Conservation (phyloP, 2,329 filamentous ascomycete genomes). For the Aureobasidium sp. region DNA sequence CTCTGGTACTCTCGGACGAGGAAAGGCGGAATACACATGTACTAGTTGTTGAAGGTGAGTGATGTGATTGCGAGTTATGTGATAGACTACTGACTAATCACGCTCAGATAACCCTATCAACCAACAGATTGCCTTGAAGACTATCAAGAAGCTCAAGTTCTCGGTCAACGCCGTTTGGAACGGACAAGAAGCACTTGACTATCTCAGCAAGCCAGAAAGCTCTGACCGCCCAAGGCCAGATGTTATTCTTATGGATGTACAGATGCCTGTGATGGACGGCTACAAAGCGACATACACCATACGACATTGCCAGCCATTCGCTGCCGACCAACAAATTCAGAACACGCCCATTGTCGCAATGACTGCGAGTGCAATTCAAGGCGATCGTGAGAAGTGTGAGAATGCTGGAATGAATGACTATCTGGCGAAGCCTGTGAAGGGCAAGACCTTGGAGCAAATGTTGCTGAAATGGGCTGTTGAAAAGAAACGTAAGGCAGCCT, state of each 20-base stretch:
- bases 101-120: slow-evolving; percentile 44
- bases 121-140: slow-evolving; percentile 68
- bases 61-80: background rate
- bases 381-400: slow-evolving; percentile 65
- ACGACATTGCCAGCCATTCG: slow-evolving; percentile 59
- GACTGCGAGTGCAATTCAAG: slow-evolving; percentile 71
- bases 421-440: slow-evolving; percentile 64
- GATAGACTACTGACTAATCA: background rate
- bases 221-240: slow-evolving; percentile 49
- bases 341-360: slow-evolving; percentile 71
- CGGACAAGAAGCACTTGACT: slow-evolving; percentile 69
- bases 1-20: slow-evolving; percentile 40
- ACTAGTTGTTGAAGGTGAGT: slow-evolving; percentile 78
- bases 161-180: slow-evolving; percentile 66
- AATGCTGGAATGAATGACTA: slow-evolving; percentile 69
- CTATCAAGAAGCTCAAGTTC: slow-evolving; percentile 66
- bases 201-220: slow-evolving; percentile 49
- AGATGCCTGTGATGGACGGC: slow-evolving; percentile 59
- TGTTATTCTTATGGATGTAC: slow-evolving; percentile 52
- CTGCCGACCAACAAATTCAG: slow-evolving; percentile 43
- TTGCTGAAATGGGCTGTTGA: slow-evolving; percentile 58
- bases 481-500: slow-evolving; percentile 26
- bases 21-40: slow-evolving; percentile 59
- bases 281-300: slow-evolving; percentile 69
- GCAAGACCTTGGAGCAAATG: slow-evolving; percentile 60